Conservation (phyloP, 805 yeast genomes). For the Hanseniaspora taiwanica region DNA sequence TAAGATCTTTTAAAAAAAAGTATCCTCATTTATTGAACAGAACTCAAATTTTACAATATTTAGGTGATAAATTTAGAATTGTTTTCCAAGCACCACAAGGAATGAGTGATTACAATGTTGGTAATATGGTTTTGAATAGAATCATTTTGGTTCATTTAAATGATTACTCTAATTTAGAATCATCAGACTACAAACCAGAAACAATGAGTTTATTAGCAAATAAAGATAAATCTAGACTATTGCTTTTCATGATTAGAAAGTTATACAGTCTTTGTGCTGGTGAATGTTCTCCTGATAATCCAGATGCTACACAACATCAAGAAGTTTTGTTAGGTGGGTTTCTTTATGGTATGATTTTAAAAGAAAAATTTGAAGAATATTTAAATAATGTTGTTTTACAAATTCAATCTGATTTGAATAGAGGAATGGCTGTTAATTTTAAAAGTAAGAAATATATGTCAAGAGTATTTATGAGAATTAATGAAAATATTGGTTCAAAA, state of each 20-base stretch:
- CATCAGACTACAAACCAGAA: constrained; percentile 2
- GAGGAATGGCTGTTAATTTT: constrained; percentile 75
- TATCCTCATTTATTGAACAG: constrained; percentile 50
- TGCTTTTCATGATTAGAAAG: constrained; percentile 90
- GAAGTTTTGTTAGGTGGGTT: constrained; percentile 93
- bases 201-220: constrained; percentile 23
- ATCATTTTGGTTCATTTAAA: constrained; percentile 82
- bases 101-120: constrained; percentile 80
- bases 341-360: constrained; percentile 89
- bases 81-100: constrained; percentile 86
- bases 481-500: constrained; percentile 91
- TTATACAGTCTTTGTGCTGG: constrained; percentile 91
- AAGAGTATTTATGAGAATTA: constrained; percentile 62
- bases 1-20: constrained; percentile 79
- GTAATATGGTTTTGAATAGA: constrained; percentile 66
- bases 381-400: constrained; percentile 59
- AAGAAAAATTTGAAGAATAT: constrained; percentile 93
- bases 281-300: constrained; percentile 93
- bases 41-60: constrained; percentile 80
- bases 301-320: constrained; percentile 98
- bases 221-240: constrained; percentile 72
- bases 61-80: constrained; percentile 92
- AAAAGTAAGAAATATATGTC: constrained; percentile 71
- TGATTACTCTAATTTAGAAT: constrained; percentile 21
- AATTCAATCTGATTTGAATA: constrained; percentile 63